Base-by-base conservation (phyloP, 108 stramenopile genomes). In the Nitzschia sp. region DNA sequence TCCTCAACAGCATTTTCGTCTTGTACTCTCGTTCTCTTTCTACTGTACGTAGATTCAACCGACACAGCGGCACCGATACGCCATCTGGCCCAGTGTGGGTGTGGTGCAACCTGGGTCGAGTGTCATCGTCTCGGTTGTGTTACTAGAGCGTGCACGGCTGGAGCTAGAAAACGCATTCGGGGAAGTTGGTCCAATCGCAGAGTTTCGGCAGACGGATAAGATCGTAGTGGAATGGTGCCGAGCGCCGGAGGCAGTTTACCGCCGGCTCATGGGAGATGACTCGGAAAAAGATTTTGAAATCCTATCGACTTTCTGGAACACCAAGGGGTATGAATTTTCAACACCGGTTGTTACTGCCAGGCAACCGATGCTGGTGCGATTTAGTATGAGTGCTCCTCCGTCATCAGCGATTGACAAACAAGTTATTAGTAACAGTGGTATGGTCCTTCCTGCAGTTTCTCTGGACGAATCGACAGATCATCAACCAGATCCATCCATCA, bases 171-270 rank as follows among this genome's bases (percentile, higher is more conserved):
- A 33, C 1, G 29, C 15, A 4, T 67, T 67, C 27, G 23, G 28
- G 27, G 35, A 55, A 25, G 23, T 28, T 22, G 66, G 54, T 11
- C 27, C 66, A 1, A 4, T 22, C 8, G 35, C 44, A 17, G 64
- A 66, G 28, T 66, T 52, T 32, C 47, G 34, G 11, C 50, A 53
- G 19, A 67, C 15, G 17, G 66, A 67, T 0, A 67, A 54, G 27
- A 44, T 67, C 25, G 15, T 56, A 28, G 28, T 67, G 11, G 66
- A 67, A 55, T 67, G 66, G 66, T 67, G 66, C 36, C 27, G 53
- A 21, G 66, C 54, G 9, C 54, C 66, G 5, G 25, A 29, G 11
- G 4, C 17, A 22, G 26, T 67, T 26, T 67, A 50, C 27, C 28
- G 29, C 52, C 66, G 31, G 30, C 22, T 67, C 11, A 11, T 22